Percentiles rank a stretch among this genome's conserved stretches.
Conservation (phyloP, 148 eudicot genomes). For the Mesembryanthemum crystallinum region DNA sequence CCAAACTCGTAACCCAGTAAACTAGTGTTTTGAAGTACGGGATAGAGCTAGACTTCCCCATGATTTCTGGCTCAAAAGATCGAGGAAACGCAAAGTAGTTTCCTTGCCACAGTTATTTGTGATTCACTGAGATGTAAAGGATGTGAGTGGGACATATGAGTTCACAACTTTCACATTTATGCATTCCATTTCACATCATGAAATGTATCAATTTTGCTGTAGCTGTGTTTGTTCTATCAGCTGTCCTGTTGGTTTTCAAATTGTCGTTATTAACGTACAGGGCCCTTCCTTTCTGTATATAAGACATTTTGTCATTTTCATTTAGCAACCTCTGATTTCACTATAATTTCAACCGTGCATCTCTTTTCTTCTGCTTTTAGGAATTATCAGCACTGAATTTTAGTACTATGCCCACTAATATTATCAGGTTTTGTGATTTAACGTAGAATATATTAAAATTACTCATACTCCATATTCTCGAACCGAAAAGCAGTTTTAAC, state of each 20-base stretch:
- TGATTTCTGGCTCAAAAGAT: not conserved
- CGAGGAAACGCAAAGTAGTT: not conserved
- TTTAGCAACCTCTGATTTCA: no score
- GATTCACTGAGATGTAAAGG: not conserved
- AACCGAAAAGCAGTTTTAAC: no score
- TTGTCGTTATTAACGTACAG: not conserved
- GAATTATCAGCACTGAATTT: no score
- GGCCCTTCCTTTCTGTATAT: not conserved
- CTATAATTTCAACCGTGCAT: no score
- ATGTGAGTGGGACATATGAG: not conserved
- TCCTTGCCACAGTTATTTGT: not conserved
- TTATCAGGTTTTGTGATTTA: no score
- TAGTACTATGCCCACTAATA: no score
- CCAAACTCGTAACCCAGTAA: constrained; percentile 27
- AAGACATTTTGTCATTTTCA: not conserved
- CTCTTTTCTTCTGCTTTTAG: no score
- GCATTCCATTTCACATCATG: not conserved
- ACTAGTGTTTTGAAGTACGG: not conserved
- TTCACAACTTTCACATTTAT: not conserved
- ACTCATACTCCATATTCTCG: no score
- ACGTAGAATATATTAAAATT: no score
- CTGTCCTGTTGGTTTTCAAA: not conserved
- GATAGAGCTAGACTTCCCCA: not conserved
- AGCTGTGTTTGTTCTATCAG: not conserved
- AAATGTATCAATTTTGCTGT: constrained; percentile 5